phyloP scores from a whole-genome alignment of 305 asterid species.

The Fraxinus latifolia region DNA sequence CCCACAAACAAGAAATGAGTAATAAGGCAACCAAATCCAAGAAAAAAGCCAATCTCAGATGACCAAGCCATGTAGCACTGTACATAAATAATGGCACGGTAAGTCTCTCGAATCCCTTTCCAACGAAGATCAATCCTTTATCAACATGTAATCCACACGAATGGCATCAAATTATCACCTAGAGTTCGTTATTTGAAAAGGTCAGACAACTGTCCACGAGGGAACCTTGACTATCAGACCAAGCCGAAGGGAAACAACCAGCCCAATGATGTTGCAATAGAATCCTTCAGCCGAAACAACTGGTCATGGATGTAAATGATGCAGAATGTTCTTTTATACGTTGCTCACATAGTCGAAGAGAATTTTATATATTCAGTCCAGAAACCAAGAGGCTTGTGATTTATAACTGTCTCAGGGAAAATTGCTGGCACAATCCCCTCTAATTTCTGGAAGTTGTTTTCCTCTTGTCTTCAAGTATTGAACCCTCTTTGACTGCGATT shows the following conservation, averaged over 20 bases:
- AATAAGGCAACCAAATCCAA: background rate
- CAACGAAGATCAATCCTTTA: conserved; percentile 14
- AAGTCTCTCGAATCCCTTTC: conserved; percentile 28
- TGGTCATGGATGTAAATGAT: conserved; percentile 20
- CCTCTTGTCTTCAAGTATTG: conserved; percentile 81
- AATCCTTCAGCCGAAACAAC: background rate
- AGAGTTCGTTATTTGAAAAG: conserved; percentile 26
- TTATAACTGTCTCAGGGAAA: conserved; percentile 17
- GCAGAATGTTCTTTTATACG: conserved; percentile 7
- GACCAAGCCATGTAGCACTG: conserved; percentile 34
- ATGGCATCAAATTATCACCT: conserved; percentile 21
- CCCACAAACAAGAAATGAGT: background rate
- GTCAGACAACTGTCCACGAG: conserved; percentile 10
- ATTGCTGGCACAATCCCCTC: background rate
- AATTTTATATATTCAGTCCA: conserved; percentile 19
- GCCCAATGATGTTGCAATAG: background rate
- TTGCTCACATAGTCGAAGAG: conserved; percentile 16
- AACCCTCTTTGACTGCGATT: conserved; percentile 85
- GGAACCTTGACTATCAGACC: conserved; percentile 32
- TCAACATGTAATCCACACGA: conserved; percentile 33
- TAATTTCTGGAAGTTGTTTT: conserved; percentile 47
- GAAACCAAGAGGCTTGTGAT: conserved; percentile 18
- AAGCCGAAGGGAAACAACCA: conserved; percentile 17
- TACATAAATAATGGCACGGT: conserved; percentile 40
- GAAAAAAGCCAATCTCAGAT: background rate